phyloP scores from a whole-genome alignment of 1,284 basidiomycete genomes.

The Phlebopus sp. region DNA sequence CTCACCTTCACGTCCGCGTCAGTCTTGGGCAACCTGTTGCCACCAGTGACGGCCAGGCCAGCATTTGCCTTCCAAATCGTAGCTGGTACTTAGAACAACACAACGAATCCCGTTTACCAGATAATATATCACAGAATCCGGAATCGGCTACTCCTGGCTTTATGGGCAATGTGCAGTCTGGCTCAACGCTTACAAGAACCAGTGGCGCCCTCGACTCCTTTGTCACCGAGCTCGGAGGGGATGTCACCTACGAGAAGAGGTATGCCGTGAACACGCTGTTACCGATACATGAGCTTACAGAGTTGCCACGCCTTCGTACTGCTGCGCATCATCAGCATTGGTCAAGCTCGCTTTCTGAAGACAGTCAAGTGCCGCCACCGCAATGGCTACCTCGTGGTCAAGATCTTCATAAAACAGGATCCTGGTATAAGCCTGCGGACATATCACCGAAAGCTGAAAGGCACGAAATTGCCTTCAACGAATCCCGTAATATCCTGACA shows the following conservation, averaged over 20 bases:
- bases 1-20: too few relatives aligned
- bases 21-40: too few relatives aligned
- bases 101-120: too few relatives aligned
- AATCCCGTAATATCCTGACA: background rate
- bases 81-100: too few relatives aligned
- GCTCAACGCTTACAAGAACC: constrained; percentile 61
- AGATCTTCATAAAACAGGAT: constrained; percentile 81
- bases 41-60: too few relatives aligned
- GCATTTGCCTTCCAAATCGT: too few relatives aligned
- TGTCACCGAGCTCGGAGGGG: constrained; percentile 81
- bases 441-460: constrained; percentile 62
- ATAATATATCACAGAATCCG: too few relatives aligned
- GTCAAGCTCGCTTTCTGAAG: constrained; percentile 93
- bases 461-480: constrained; percentile 36
- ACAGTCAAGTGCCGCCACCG: constrained; percentile 78
- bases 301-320: background rate
- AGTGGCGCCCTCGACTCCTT: constrained; percentile 85
- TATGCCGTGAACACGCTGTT: constrained; percentile 31
- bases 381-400: constrained; percentile 71
- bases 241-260: constrained; percentile 91
- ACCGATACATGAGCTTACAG: background rate
- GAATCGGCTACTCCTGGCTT: background rate
- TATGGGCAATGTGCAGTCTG: constrained; percentile 74
- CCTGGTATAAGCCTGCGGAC: constrained; percentile 58
- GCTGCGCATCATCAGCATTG: constrained; percentile 52